Evolutionary conservation across 177 flowering plant genomes (phyloP).

Genomic region (Tripterygium wilfordii): DNA sequence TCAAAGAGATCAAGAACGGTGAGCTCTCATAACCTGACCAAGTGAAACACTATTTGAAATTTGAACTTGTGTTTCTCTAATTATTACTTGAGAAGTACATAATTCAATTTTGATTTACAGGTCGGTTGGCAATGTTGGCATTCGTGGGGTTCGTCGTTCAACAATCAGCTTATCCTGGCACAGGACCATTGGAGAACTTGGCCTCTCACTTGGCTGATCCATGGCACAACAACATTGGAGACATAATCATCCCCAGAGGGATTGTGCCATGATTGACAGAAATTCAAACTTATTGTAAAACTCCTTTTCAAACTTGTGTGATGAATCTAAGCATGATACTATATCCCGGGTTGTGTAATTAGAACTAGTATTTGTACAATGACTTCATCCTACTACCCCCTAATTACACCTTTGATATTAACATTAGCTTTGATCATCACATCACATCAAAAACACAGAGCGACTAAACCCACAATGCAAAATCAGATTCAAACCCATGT

Average conservation of each 20-base stretch:
- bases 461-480: too few relatives aligned
- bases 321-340: constrained; percentile 14
- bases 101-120: constrained; percentile 22
- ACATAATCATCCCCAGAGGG: constrained; percentile 62
- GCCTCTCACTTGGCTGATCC: constrained; percentile 99
- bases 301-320: constrained; percentile 18
- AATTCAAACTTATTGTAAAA: constrained; percentile 18
- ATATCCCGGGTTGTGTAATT: too few relatives aligned
- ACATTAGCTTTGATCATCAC: too few relatives aligned
- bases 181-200: constrained; percentile 96
- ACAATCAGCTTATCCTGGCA: constrained; percentile 94
- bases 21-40: background rate
- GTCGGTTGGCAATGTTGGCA: constrained; percentile 90
- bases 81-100: background rate
- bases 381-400: too few relatives aligned
- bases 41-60: too few relatives aligned
- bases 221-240: constrained; percentile 99
- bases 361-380: too few relatives aligned
- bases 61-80: background rate
- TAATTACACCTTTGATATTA: too few relatives aligned
- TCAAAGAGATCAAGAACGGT: constrained; percentile 97
- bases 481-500: too few relatives aligned
- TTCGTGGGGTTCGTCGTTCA: constrained; percentile 92
- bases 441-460: too few relatives aligned
- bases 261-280: constrained; percentile 30